Evolutionary conservation across 2,329 filamentous ascomycete genomes (phyloP).

Genomic region (Rhynchosporium graminicola): DNA sequence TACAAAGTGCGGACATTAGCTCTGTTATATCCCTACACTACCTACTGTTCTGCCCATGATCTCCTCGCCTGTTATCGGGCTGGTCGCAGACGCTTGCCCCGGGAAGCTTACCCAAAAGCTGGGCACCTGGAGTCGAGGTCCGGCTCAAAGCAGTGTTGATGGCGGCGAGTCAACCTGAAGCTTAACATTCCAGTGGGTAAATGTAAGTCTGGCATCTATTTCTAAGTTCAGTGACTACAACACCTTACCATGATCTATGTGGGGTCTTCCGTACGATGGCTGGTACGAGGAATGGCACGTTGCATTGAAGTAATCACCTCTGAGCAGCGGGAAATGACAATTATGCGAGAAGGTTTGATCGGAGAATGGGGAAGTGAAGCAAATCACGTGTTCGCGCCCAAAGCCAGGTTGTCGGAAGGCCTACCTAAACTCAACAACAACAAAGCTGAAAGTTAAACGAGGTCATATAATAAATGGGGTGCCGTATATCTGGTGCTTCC

Average conservation of each 20-base stretch:
- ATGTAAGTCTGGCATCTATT: neutral
- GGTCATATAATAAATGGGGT: too few relatives aligned
- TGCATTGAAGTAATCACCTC: conserved; percentile 4
- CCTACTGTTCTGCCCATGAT: conserved; percentile 2
- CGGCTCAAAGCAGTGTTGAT: conserved; percentile 1
- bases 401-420: neutral
- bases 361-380: neutral
- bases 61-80: conserved; percentile 5
- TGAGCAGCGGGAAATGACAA: too few relatives aligned
- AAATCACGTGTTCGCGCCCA: neutral
- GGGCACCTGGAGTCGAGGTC: conserved; percentile 1
- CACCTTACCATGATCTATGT: neutral
- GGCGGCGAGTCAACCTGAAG: neutral
- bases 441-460: too few relatives aligned
- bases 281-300: conserved; percentile 17
- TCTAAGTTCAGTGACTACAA: neutral
- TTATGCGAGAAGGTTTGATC: too few relatives aligned
- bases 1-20: neutral
- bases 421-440: too few relatives aligned
- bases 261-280: conserved; percentile 10
- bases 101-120: neutral
- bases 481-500: too few relatives aligned
- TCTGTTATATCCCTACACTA: conserved; percentile 13
- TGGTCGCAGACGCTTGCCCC: conserved; percentile 15
- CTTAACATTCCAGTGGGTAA: neutral